Base-by-base conservation (phyloP, 768 basidiomycete species). In the Phylloporus arenicola region DNA sequence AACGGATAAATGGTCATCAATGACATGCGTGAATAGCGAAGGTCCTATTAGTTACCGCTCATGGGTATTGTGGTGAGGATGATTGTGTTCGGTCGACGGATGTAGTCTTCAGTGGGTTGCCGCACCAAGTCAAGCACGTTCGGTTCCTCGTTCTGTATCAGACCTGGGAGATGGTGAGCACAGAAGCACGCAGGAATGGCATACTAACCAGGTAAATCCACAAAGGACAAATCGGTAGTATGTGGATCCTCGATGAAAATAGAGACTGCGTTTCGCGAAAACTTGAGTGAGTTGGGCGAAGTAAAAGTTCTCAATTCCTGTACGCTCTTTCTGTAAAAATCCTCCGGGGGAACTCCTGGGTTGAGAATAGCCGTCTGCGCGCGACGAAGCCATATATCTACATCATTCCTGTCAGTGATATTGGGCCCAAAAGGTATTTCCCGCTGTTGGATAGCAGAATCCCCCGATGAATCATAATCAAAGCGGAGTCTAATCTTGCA, bases 51-150 rank as follows among this genome's bases (percentile, higher is more conserved):
- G 61, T 51, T 52, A 82, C 84, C 83, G 43, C 69, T 78, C 74
- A 84, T 82, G 0, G 86, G 83, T 47, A 86, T 77, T 0, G 82
- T 78, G 0, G 86, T 75, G 1, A 88, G 71, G 47, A 88, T 81
- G 11, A 88, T 60, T 0, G 80, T 79, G 43, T 83, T 82, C 8
- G 66, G 52, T n/a, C 65, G 65, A 6, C 38, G 45, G 53, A 85
- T 81, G 44, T 80, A 71, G 3, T 62, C 58, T 29, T 71, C 72
- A 0, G 78, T 80, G 5, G 87, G 65, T 19, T 70, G 48, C 27
- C 67, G 65, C 19, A 88, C 76, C 7, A 82, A 62, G 0, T 70
- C 63, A 17, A 79, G 70, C 0, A 74, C 61, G 0, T 70, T 65
- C 0, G 67, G 51, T 0, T 68, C 65, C 27, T 73, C 73, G 35